Evolutionary conservation across 805 yeast genomes (phyloP).

Genomic region (Pichia heedii): DNA sequence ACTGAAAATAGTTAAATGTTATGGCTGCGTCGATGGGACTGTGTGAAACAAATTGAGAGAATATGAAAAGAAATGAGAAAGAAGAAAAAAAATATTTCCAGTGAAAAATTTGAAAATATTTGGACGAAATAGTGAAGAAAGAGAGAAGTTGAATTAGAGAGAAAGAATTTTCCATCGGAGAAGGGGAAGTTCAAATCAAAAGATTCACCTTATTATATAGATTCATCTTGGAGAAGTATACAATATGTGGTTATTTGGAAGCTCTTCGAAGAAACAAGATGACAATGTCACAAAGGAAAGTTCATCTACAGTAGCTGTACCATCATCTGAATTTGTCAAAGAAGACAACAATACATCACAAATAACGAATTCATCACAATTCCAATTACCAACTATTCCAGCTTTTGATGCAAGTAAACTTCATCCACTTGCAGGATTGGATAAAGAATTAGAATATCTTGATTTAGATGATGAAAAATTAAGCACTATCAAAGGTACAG

Average conservation of each 20-base stretch:
- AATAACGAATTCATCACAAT: neutral
- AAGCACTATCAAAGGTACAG: slow-evolving; percentile 68
- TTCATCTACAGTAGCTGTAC: neutral
- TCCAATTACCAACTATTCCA: slow-evolving; percentile 2
- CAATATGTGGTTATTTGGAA: slow-evolving; percentile 16
- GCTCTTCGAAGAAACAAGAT: slow-evolving; percentile 8
- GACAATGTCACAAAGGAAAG: no score
- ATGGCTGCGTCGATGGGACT: no score
- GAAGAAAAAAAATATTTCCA: no score
- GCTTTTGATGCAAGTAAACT: slow-evolving; percentile 61
- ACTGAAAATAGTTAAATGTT: no score
- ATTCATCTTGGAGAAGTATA: no score
- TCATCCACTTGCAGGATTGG: slow-evolving; percentile 91
- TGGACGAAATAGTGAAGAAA: neutral
- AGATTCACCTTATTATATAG: no score
- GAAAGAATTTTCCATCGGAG: neutral
- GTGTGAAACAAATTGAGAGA: no score
- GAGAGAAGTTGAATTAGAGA: neutral
- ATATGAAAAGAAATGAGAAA: no score
- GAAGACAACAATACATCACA: slow-evolving; percentile 16
- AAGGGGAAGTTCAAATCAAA: no score
- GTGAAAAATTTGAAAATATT: neutral
- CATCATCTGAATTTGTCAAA: neutral
- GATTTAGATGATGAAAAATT: slow-evolving; percentile 82
- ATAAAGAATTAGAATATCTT: slow-evolving; percentile 79